Conservation (phyloP, 345 rosid species). For the Durio zibethinus region DNA sequence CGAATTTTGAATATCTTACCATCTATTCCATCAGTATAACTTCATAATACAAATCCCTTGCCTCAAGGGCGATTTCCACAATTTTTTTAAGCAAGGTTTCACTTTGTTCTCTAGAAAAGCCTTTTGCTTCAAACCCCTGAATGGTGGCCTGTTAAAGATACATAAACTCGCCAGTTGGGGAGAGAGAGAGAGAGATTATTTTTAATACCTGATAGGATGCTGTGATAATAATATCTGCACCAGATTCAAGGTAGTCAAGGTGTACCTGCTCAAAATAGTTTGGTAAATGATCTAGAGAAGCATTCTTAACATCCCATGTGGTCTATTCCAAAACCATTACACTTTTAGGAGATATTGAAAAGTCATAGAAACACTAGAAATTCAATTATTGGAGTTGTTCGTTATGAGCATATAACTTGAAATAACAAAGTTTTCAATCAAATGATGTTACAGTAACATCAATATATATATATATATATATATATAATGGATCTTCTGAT, state of each 20-base stretch:
- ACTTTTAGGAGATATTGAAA: neutral
- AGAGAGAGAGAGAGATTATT: neutral
- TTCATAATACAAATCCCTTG: slow-evolving; percentile 47
- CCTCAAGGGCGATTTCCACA: slow-evolving; percentile 67
- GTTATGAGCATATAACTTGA: neutral
- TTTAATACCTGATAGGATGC: slow-evolving; percentile 66
- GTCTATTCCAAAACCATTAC: neutral
- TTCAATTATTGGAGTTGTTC: neutral
- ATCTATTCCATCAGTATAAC: slow-evolving; percentile 22
- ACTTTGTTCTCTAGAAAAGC: slow-evolving; percentile 49
- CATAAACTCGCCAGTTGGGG: slow-evolving; percentile 14
- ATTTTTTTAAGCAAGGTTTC: slow-evolving; percentile 64
- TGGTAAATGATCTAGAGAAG: slow-evolving; percentile 17
- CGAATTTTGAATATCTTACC: slow-evolving; percentile 43
- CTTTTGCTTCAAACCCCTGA: slow-evolving; percentile 76
- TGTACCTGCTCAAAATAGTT: slow-evolving; percentile 50
- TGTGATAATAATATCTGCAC: slow-evolving; percentile 72
- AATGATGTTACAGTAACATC: neutral
- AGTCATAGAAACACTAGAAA: neutral
- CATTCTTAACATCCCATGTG: neutral
- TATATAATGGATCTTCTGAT: neutral
- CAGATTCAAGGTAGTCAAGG: slow-evolving; percentile 83
- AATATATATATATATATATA: neutral
- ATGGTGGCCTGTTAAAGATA: slow-evolving; percentile 57
- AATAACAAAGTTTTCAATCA: neutral